Evolutionary conservation across 2,329 filamentous ascomycete species (phyloP).

Genomic region (Botrytis squamosa): DNA sequence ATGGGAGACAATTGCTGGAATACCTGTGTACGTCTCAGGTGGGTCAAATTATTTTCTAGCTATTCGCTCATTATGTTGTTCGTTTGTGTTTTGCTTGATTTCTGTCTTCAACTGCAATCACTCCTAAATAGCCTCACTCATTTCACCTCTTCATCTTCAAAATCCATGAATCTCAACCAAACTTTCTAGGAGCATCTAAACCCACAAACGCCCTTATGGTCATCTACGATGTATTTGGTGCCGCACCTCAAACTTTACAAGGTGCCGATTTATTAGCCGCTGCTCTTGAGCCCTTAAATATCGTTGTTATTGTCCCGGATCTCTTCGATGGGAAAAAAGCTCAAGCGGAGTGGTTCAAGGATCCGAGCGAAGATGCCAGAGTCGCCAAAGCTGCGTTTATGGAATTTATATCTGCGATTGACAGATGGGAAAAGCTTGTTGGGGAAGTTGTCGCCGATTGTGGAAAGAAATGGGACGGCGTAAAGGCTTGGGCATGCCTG

Average conservation of each 20-base stretch:
- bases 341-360: constrained; percentile 49
- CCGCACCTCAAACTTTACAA: constrained; percentile 67
- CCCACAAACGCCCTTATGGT: constrained; percentile 57
- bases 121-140: background rate
- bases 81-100: background rate
- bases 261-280: constrained; percentile 64
- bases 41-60: background rate
- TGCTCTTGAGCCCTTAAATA: constrained; percentile 48
- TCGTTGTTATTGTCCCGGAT: constrained; percentile 78
- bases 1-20: constrained; percentile 25
- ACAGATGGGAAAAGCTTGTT: constrained; percentile 37
- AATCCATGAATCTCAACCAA: constrained; percentile 19
- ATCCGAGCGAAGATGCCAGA: constrained; percentile 51
- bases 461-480: constrained; percentile 49
- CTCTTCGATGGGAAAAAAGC: constrained; percentile 67
- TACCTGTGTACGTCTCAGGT: constrained; percentile 22
- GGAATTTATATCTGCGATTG: background rate
- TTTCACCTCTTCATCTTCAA: background rate
- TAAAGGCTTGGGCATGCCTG: constrained; percentile 46
- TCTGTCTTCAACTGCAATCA: background rate
- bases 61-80: background rate
- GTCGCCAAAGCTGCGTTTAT: constrained; percentile 20
- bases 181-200: constrained; percentile 47
- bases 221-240: constrained; percentile 64
- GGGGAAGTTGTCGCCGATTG: constrained; percentile 24